These are phyloP conservation scores for Wickerhamomyces xylosicus DNA, from an alignment of 805 yeast genomes.

Conservation along the genomic window DNA sequence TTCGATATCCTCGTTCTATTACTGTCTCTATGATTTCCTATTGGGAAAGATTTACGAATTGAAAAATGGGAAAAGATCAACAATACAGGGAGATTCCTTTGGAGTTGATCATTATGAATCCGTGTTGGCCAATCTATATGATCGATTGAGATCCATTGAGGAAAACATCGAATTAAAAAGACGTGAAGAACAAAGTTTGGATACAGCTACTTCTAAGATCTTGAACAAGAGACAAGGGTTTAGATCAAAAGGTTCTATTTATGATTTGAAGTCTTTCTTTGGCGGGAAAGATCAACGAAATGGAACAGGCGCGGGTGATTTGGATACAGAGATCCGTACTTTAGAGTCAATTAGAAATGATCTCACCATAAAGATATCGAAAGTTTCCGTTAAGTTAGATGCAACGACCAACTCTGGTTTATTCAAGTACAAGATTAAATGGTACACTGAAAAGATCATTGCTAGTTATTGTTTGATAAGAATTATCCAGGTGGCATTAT, in stretches of 20 bases:
- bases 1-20: conserved; percentile 19
- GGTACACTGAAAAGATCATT: conserved; percentile 8
- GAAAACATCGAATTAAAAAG: conserved; percentile 11
- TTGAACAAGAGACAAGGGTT: conserved; percentile 12
- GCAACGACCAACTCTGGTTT: not conserved
- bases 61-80: not conserved
- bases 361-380: conserved; percentile 10
- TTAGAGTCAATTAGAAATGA: conserved; percentile 17
- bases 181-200: conserved; percentile 4
- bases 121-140: not conserved
- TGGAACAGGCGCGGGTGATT: conserved; percentile 1
- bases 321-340: conserved; percentile 12
- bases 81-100: too few species aligned
- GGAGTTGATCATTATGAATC: not conserved
- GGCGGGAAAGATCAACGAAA: not conserved
- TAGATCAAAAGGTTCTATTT: conserved; percentile 14
- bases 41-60: not conserved
- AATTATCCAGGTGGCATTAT: conserved; percentile 20
- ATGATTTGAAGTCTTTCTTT: conserved; percentile 9
- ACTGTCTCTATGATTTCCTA: conserved; percentile 7
- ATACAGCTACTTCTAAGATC: not conserved
- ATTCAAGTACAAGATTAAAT: conserved; percentile 1
- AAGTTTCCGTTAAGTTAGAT: not conserved
- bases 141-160: conserved; percentile 7
- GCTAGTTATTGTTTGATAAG: conserved; percentile 27